These are phyloP conservation scores for Wallemia ichthyophaga DNA, from an alignment of 1,284 basidiomycete genomes.

Conservation along the genomic window DNA sequence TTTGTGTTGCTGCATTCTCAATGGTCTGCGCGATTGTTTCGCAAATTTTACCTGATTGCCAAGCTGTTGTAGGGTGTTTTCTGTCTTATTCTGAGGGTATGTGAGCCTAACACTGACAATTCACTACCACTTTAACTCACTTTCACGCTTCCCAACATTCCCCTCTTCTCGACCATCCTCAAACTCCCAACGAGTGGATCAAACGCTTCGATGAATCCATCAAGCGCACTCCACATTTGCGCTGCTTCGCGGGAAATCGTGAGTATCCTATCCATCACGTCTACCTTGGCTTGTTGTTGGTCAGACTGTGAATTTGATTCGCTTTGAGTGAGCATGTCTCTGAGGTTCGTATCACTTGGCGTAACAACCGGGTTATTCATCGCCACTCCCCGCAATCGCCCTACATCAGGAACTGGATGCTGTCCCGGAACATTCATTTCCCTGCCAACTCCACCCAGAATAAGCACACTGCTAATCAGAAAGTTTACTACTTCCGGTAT, in stretches of 20 bases:
- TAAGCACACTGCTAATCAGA: conserved; percentile 33
- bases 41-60: conserved; percentile 41
- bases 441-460: conserved; percentile 33
- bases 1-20: conserved; percentile 74
- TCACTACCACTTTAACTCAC: conserved; percentile 18
- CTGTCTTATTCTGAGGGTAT: conserved; percentile 19
- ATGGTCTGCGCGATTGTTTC: conserved; percentile 36
- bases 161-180: conserved; percentile 22
- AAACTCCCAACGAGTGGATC: conserved; percentile 32
- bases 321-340: too few relatives aligned
- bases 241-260: conserved; percentile 34
- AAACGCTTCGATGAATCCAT: conserved; percentile 59
- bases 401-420: conserved; percentile 44
- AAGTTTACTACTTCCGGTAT: conserved; percentile 78
- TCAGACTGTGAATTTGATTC: too few relatives aligned
- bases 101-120: conserved; percentile 2
- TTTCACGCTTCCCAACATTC: conserved; percentile 24
- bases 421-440: conserved; percentile 28
- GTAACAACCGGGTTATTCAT: conserved; percentile 18
- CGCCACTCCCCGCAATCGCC: conserved; percentile 19
- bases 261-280: conserved; percentile 31
- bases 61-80: conserved; percentile 10
- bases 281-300: conserved; percentile 35
- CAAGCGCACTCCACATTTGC: conserved; percentile 39
- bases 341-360: too few relatives aligned